phyloP scores from a whole-genome alignment of 2,329 filamentous ascomycete genomes.

The Phialophora tarda region DNA sequence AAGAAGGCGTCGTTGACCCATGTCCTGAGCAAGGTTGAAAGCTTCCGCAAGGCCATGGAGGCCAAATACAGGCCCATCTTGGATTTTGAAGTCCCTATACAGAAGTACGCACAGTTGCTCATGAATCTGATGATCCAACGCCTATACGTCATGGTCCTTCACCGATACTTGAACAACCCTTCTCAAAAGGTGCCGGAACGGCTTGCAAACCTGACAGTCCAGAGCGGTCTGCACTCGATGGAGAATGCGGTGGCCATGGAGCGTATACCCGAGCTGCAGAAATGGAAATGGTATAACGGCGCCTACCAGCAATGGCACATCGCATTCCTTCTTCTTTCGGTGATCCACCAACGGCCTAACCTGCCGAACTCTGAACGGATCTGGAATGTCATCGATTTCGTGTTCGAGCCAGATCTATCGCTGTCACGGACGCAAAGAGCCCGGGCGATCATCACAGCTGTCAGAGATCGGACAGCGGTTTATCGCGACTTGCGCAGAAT shows the following conservation, averaged over 20 bases:
- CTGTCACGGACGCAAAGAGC: slow-evolving; percentile 63
- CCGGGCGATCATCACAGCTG: slow-evolving; percentile 65
- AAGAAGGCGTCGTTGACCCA: slow-evolving; percentile 67
- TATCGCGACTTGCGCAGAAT: slow-evolving; percentile 43
- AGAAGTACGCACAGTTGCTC: slow-evolving; percentile 67
- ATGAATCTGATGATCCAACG: slow-evolving; percentile 68
- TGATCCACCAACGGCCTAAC: slow-evolving; percentile 66
- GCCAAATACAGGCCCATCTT: slow-evolving; percentile 70
- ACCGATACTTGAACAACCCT: slow-evolving; percentile 65
- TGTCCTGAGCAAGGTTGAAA: slow-evolving; percentile 71
- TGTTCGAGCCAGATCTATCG: slow-evolving; percentile 66
- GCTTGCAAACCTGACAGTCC: slow-evolving; percentile 67
- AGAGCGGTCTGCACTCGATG: slow-evolving; percentile 61
- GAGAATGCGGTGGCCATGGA: slow-evolving; percentile 63
- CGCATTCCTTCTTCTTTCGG: slow-evolving; percentile 70
- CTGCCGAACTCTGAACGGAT: slow-evolving; percentile 67
- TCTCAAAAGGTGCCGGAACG: slow-evolving; percentile 54
- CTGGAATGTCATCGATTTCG: slow-evolving; percentile 73
- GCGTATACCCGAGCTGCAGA: slow-evolving; percentile 56
- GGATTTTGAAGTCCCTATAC: slow-evolving; percentile 64
- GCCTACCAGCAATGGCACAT: slow-evolving; percentile 76
- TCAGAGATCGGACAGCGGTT: slow-evolving; percentile 54
- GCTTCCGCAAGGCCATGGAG: slow-evolving; percentile 68
- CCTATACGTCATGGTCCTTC: slow-evolving; percentile 70
- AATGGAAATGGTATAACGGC: slow-evolving; percentile 73